Evolutionary conservation across 2,329 filamentous ascomycete genomes (phyloP), one percentile per base, ranked within the genome.

Genomic region (Colletotrichum chlorophyti): DNA sequence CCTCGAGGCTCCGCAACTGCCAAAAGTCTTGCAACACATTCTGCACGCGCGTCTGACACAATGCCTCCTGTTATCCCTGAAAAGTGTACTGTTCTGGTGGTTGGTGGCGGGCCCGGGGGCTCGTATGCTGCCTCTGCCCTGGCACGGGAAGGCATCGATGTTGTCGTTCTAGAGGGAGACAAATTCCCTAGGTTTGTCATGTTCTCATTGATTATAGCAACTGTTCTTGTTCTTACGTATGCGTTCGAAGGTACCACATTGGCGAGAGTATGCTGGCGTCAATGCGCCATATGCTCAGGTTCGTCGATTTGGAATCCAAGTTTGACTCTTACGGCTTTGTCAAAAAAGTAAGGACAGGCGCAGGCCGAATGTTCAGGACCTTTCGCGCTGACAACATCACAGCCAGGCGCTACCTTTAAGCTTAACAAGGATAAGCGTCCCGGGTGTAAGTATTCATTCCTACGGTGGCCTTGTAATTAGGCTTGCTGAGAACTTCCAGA

Each of bases 61-160:
- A n/a, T n/a, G n/a, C n/a, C n/a, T n/a, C n/a, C n/a, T n/a, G n/a
- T n/a, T n/a, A n/a, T n/a, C n/a, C n/a, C n/a, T n/a, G n/a, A n/a
- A n/a, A n/a, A n/a, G n/a, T n/a, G n/a, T n/a, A n/a, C n/a, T n/a
- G 76, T 79, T 1, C 68, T 79, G 2, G 74, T 81, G 6, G 62
- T 79, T 2, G 78, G 78, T 5, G 77, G 75, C 19, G 79, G 79
- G 5, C 79, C 78, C 6, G 76, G 64, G 0, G 78, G 79, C 3
- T 80, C 79, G 0, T 81, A 79, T 51, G 59, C 76, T 2, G 76
- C 79, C 5, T 61, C 72, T 0, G 73, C 64, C 1, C 65, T 82
- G 6, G 77, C 78, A 1, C 72, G 77, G 1, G 78, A 82, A 61
- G 77, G 75, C 3, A 64, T 81, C 11, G 74, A 79, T 43, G 65